Evolutionary conservation across 2,329 filamentous ascomycete species (phyloP).

Genomic region (Dactylella cylindrospora): DNA sequence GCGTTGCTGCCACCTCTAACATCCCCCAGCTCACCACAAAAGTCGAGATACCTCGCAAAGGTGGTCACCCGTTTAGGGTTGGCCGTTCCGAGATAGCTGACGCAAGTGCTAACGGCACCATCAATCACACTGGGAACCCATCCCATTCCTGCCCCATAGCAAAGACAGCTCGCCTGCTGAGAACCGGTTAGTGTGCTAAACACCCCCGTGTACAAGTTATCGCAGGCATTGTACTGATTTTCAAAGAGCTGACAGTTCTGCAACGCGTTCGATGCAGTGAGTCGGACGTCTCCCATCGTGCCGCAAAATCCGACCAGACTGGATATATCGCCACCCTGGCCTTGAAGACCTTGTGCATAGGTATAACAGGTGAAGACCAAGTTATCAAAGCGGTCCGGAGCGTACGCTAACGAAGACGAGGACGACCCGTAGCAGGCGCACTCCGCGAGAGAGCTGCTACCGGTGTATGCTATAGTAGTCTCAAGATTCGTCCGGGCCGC

Average conservation of each 20-base stretch:
- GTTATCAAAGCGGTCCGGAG: constrained; percentile 18
- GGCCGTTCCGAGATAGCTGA: constrained; percentile 15
- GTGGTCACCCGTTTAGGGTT: constrained; percentile 11
- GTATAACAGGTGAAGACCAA: constrained; percentile 31
- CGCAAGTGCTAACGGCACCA: constrained; percentile 15
- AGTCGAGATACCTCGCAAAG: constrained; percentile 3
- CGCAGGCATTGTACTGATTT: constrained; percentile 11
- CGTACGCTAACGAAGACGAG: constrained; percentile 13
- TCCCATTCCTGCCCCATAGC: constrained; percentile 14
- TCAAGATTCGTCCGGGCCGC: constrained; percentile 14
- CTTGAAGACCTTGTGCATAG: constrained; percentile 31
- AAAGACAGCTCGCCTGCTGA: constrained; percentile 36
- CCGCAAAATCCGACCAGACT: constrained; percentile 26
- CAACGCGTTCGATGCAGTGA: constrained; percentile 21
- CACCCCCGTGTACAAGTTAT: constrained; percentile 3
- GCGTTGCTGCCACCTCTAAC: constrained; percentile 9
- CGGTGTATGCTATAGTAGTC: constrained; percentile 8
- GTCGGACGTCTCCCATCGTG: constrained; percentile 19
- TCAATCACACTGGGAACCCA: constrained; percentile 25
- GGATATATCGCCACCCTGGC: constrained; percentile 23
- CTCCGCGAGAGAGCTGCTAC: constrained; percentile 25
- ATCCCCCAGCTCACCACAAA: constrained; percentile 29
- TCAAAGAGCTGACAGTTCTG: constrained; percentile 29
- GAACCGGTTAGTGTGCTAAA: constrained; percentile 13
- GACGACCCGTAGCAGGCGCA: constrained; percentile 28